Base-by-base conservation (phyloP, 768 basidiomycete genomes). In the Lactifluus hygrophoroides region DNA sequence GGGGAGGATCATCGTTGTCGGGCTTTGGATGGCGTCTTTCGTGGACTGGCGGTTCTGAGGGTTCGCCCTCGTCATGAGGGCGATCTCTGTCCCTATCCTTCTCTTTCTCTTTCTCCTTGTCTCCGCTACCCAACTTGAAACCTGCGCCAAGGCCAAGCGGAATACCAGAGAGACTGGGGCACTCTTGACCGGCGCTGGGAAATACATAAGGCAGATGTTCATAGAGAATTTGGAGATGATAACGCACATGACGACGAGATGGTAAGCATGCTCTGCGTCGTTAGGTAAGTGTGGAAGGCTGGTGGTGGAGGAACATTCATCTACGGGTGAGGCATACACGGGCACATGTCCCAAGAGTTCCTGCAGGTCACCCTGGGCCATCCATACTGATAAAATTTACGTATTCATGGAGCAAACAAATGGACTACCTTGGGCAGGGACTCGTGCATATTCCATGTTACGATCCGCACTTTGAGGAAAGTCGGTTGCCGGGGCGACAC, bases 401-500 rank as follows among this genome's bases (percentile, higher is more conserved):
- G 40, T 40, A 47, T 16, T 38, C n/a, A 14, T 30, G 23, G 11
- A 16, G 35, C 13, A 17, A 61, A 69, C 10, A 13, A 16, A 42
- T 10, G 23, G 6, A 67, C 16, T 28, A 83, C 87, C 78, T 87
- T 90, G 30, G 88, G 88, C 5, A 90, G 66, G 0, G 84, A 84
- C 62, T 90, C 87, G 62, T 90, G 85, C 88, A 91, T 91, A 63
- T 90, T 91, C 88, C 88, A 91, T 37, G 85, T 86, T 34, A 89
- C 51, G 47, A 90, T 80, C 43, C 83, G 74, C 38, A 88, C 72
- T 66, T 90, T 90, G 45, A 90, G 72, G 67, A 77, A 78, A 62
- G 74, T 77, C 1, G 71, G 70, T 5, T 69, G 59, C 11, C 67
- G 61, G 10, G 23, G 42, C 3, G 32, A 67, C 54, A 55, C 62